Evolutionary conservation across 345 rosid species (phyloP).

Genomic region (Brassica nigra): DNA sequence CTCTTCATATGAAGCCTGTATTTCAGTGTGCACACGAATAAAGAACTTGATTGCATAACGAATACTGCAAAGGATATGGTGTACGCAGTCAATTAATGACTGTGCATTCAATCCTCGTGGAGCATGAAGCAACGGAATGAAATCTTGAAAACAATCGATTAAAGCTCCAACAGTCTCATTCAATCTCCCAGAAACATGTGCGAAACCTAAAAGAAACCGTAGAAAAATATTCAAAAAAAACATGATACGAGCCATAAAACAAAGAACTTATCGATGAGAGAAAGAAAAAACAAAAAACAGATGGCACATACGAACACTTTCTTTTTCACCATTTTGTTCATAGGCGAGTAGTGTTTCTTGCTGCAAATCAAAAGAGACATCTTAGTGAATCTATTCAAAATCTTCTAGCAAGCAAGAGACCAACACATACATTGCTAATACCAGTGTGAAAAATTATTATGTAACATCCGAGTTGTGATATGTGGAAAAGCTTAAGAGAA

Average conservation of each 20-base stretch:
- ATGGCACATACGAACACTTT: constrained; percentile 56
- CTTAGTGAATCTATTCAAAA: neutral
- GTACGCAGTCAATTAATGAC: constrained; percentile 59
- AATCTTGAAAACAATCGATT: constrained; percentile 66
- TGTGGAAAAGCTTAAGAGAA: too few species aligned
- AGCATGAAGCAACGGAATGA: constrained; percentile 54
- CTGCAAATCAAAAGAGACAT: neutral
- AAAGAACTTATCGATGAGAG: neutral
- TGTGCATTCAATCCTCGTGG: constrained; percentile 47
- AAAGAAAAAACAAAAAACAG: constrained; percentile 14
- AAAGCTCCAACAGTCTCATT: constrained; percentile 69
- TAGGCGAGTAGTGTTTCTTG: constrained; percentile 54
- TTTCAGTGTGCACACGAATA: constrained; percentile 37
- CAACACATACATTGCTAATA: neutral
- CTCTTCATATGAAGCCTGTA: constrained; percentile 40
- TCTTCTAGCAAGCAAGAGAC: neutral
- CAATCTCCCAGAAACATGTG: constrained; percentile 49
- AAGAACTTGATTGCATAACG: constrained; percentile 52
- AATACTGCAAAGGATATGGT: constrained; percentile 61
- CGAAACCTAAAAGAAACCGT: constrained; percentile 46
- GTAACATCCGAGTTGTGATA: too few species aligned
- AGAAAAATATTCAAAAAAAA: constrained; percentile 11
- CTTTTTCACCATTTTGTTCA: constrained; percentile 53
- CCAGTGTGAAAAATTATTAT: neutral
- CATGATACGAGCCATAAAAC: neutral